Evolutionary conservation across 257 asterid species (phyloP).

Genomic region (Solanum rostratum): DNA sequence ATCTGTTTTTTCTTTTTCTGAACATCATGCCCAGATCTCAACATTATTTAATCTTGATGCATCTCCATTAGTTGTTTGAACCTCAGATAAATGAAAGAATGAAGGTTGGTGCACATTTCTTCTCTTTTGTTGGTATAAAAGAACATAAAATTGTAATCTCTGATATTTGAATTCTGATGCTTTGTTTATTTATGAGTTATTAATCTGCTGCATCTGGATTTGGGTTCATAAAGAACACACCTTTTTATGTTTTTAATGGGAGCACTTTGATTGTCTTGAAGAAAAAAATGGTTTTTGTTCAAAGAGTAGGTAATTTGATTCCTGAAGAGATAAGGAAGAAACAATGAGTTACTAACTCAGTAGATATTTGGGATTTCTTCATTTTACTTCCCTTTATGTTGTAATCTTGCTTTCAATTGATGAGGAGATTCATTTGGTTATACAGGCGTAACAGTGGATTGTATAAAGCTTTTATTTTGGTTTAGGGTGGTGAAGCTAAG

Average conservation of each 20-base stretch:
- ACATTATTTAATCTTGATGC: constrained; percentile 25
- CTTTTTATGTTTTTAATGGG: neutral
- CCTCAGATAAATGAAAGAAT: constrained; percentile 7
- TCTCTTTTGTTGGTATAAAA: constrained; percentile 3
- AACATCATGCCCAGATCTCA: constrained; percentile 46
- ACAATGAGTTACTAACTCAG: neutral
- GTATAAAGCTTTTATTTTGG: constrained; percentile 8
- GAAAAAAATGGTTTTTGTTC: neutral
- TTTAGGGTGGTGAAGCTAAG: constrained; percentile 8
- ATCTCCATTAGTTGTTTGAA: neutral
- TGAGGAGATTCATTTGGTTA: constrained; percentile 7
- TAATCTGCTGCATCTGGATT: neutral
- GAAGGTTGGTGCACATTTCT: constrained; percentile 24
- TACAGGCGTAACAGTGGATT: constrained; percentile 4
- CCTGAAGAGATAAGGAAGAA: neutral
- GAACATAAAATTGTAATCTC: neutral
- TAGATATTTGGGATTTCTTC: neutral
- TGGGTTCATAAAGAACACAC: neutral
- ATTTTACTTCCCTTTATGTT: neutral
- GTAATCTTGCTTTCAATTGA: constrained; percentile 17
- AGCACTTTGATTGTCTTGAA: neutral
- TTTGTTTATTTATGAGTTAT: neutral
- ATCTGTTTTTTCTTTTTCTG: neutral
- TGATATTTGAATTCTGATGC: neutral
- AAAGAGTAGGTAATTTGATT: neutral